Percentiles rank a stretch among this genome's conserved stretches.
Evolutionary conservation across 306 rosid genomes (phyloP).

Genomic region (Senna tora): DNA sequence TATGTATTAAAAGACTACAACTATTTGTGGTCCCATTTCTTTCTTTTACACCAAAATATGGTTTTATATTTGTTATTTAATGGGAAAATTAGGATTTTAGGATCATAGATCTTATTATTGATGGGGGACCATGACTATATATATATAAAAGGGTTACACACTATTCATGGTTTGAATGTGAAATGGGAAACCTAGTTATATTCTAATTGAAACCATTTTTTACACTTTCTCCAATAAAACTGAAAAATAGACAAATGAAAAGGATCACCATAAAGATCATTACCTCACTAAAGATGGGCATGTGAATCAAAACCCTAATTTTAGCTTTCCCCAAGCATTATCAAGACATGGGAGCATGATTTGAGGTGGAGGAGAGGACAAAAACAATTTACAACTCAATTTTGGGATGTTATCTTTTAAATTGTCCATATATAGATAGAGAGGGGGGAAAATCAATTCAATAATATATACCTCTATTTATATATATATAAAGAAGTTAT

Average conservation of each 20-base stretch:
- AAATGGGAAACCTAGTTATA: slow-evolving; percentile 19
- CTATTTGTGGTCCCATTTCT: slow-evolving; percentile 33
- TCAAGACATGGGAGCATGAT: slow-evolving; percentile 18
- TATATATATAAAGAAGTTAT: too few relatives aligned
- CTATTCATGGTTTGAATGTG: slow-evolving; percentile 22
- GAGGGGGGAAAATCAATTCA: neutral
- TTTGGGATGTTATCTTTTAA: neutral
- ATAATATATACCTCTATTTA: neutral
- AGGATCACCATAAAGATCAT: neutral
- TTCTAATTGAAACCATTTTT: neutral
- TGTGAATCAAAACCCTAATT: slow-evolving; percentile 33
- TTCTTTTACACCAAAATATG: slow-evolving; percentile 17
- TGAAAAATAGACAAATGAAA: neutral
- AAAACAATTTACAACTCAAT: neutral
- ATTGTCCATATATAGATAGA: neutral
- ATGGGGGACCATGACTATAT: slow-evolving; percentile 34
- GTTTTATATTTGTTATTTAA: slow-evolving; percentile 24
- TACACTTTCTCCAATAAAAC: slow-evolving; percentile 31
- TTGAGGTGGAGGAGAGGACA: neutral
- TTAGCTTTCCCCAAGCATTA: slow-evolving; percentile 19
- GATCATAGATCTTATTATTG: slow-evolving; percentile 19
- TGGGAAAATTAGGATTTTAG: slow-evolving; percentile 26
- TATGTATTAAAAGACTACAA: slow-evolving; percentile 36
- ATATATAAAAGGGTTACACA: neutral
- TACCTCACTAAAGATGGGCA: slow-evolving; percentile 12